Evolutionary conservation across 2,329 filamentous ascomycete species (phyloP), one percentile per base, ranked within the genome.

Genomic region (Alternaria alternata): DNA sequence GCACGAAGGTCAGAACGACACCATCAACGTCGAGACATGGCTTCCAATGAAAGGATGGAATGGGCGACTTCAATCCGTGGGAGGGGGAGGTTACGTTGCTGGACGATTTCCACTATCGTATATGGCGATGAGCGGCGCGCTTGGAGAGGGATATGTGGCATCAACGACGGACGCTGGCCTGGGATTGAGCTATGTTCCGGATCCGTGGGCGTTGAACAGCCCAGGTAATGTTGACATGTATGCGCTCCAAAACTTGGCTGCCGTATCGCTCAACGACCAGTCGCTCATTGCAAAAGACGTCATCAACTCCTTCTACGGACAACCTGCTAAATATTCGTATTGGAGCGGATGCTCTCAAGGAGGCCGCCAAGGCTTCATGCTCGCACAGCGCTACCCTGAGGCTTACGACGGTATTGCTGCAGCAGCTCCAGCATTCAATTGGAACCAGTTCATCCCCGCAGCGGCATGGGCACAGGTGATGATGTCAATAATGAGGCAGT

Each of bases 331-430:
- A 76, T 51, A 32, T 26, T 39, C 38, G 47, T 38, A 51, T 18
- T 78, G 72, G 71, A 73, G 70, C 20, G 77, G 70, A 48, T 79
- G 76, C 51, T 78, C 74, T 1, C 69, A 69, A 9, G 77, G 75
- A 6, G 77, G 76, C 16, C 63, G 76, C 4, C 77, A 79, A 48
- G 77, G 76, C 2, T 70, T 77, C 30, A 65, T 67, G 42, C 66
- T 77, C 8, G 77, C 76, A 8, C 75, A 79, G 54, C 63, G 70
- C 28, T 75, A 72, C 52, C 77, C 75, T 1, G 61, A 68, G 1
- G 65, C 74, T 2, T 60, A 75, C 9, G 75, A 79, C 54, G 76
- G 77, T 1, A 78, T 79, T 16, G 61, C 74, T 7, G 77, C 77
- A 2, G 67, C 52, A 20, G 77, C 77, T 2, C 77, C 77, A 5